Evolutionary conservation across 495 filamentous ascomycete genomes (phyloP).

Genomic region (Neohortaea acidophila): DNA sequence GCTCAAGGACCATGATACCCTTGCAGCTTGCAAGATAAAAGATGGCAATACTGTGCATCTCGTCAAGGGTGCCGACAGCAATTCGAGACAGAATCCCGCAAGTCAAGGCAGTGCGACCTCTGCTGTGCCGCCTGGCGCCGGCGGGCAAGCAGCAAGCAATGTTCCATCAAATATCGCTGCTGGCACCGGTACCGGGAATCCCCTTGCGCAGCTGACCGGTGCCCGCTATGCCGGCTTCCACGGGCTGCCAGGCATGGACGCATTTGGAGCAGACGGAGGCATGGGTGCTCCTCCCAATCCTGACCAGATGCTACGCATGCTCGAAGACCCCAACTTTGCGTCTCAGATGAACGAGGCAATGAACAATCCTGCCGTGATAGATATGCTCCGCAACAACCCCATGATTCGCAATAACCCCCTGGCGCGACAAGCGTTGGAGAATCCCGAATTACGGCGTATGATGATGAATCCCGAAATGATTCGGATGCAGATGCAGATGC

Average conservation of each 20-base stretch:
- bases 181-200: constrained; percentile 72
- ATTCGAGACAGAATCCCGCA: constrained; percentile 50
- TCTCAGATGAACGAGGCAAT: constrained; percentile 84
- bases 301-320: constrained; percentile 67
- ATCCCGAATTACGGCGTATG: constrained; percentile 78
- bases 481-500: constrained; percentile 64
- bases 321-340: constrained; percentile 70
- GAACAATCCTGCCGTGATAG: constrained; percentile 78
- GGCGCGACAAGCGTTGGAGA: constrained; percentile 68
- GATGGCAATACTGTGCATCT: constrained; percentile 90
- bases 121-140: constrained; percentile 35
- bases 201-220: constrained; percentile 78
- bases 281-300: constrained; percentile 45
- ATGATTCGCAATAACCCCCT: constrained; percentile 70
- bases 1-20: constrained; percentile 77
- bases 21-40: constrained; percentile 85
- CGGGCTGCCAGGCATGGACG: constrained; percentile 68
- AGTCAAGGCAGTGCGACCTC: constrained; percentile 34
- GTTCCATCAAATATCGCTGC: constrained; percentile 84
- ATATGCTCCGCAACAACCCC: constrained; percentile 81
- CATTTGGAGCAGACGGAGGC: constrained; percentile 94
- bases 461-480: constrained; percentile 84
- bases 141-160: constrained; percentile 37
- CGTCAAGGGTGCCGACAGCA: constrained; percentile 89
- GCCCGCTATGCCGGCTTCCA: constrained; percentile 88